Evolutionary conservation across 495 filamentous ascomycete species (phyloP).

Genomic region (Hypoxylon crocopeplum): DNA sequence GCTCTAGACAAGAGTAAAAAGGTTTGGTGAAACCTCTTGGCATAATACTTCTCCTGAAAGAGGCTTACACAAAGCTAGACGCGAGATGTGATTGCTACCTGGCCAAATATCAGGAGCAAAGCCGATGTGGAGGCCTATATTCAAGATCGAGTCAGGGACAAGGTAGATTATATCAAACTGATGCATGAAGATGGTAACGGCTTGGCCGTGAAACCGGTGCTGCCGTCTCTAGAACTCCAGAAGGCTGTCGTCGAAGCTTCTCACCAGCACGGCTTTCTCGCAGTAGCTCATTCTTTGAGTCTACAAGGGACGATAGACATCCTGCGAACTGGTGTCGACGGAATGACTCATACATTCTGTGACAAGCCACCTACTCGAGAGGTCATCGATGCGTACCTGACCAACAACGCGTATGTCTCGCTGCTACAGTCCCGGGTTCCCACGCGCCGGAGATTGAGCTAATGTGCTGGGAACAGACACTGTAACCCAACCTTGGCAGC

Average conservation of each 20-base stretch:
- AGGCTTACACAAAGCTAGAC: conserved; percentile 9
- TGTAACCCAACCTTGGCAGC: conserved; percentile 26
- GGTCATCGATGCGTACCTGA: conserved; percentile 20
- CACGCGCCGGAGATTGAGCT: background rate
- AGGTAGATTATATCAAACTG: conserved; percentile 30
- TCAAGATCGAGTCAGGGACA: conserved; percentile 15
- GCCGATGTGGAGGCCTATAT: conserved; percentile 16
- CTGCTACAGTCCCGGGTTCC: background rate
- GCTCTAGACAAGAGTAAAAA: conserved; percentile 13
- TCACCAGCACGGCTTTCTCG: conserved; percentile 19
- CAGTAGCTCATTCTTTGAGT: conserved; percentile 22
- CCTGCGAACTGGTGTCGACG: conserved; percentile 18
- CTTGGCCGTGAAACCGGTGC: conserved; percentile 10
- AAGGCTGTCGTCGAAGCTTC: conserved; percentile 8
- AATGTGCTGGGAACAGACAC: background rate
- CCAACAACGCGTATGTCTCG: conserved; percentile 22
- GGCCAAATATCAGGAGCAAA: conserved; percentile 7
- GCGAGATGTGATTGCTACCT: background rate
- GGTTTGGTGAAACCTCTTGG: background rate
- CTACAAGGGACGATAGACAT: conserved; percentile 24
- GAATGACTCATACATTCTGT: conserved; percentile 23
- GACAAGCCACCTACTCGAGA: conserved; percentile 21
- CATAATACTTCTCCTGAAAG: too few species aligned
- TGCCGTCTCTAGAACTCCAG: conserved; percentile 16
- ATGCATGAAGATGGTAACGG: conserved; percentile 27